Evolutionary conservation across 345 rosid genomes (phyloP).

Genomic region (Cardiospermum halicacabum): DNA sequence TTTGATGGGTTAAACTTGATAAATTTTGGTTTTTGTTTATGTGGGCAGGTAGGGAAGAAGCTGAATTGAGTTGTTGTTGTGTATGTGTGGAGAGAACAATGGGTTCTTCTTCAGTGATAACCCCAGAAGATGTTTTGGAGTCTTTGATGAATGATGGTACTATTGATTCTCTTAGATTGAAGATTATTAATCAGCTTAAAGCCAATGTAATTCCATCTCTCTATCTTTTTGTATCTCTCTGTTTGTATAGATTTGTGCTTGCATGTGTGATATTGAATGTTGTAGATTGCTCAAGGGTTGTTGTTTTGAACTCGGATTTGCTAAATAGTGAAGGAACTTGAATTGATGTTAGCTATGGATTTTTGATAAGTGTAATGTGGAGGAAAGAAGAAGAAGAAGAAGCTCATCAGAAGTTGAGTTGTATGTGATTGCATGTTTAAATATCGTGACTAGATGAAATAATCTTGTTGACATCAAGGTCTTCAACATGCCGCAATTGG

Average conservation of each 20-base stretch:
- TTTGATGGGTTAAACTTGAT: not conserved
- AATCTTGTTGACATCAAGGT: not conserved
- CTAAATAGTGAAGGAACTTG: no score
- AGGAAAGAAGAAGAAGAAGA: not conserved
- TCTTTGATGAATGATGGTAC: slow-evolving; percentile 89
- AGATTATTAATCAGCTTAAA: slow-evolving; percentile 87
- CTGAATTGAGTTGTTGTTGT: not conserved
- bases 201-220: slow-evolving; percentile 54
- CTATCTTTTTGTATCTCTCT: not conserved
- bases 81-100: slow-evolving; percentile 7
- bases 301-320: no score
- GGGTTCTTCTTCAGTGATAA: slow-evolving; percentile 67
- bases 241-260: not conserved
- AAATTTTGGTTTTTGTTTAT: slow-evolving; percentile 6
- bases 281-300: no score
- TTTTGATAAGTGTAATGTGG: not conserved
- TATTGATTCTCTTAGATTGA: slow-evolving; percentile 71
- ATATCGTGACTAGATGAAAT: not conserved
- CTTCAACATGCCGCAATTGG: not conserved
- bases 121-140: slow-evolving; percentile 82
- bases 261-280: not conserved
- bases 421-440: not conserved
- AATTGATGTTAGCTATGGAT: not conserved
- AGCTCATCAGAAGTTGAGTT: not conserved
- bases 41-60: slow-evolving; percentile 1